Evolutionary conservation across 2,329 filamentous ascomycete species (phyloP).

Genomic region (Elsinoe necatrix): DNA sequence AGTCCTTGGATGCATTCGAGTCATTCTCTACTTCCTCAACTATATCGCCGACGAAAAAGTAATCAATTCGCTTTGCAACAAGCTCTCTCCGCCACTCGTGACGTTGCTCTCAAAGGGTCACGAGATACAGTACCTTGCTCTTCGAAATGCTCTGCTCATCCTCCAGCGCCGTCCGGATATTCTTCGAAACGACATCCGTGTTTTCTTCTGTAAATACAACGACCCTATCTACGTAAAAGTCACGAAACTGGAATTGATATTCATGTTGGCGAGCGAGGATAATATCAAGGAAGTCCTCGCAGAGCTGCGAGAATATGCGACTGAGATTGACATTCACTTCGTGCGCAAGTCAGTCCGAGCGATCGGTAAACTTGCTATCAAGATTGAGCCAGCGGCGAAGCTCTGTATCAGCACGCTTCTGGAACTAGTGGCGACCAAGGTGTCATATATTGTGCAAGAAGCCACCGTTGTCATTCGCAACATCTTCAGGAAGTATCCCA

Average conservation of each 20-base stretch:
- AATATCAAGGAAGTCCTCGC: conserved; percentile 95
- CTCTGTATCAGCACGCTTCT: conserved; percentile 88
- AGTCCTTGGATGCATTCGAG: conserved; percentile 89
- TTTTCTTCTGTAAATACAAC: conserved; percentile 99
- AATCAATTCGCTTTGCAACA: conserved; percentile 76
- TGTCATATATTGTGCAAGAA: conserved; percentile 98
- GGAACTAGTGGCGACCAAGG: conserved; percentile 92
- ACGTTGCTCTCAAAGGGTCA: conserved; percentile 92
- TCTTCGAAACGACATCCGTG: conserved; percentile 87
- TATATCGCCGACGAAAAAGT: conserved; percentile 91
- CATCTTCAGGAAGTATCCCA: conserved; percentile 98
- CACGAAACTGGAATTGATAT: conserved; percentile 95
- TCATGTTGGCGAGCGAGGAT: conserved; percentile 92
- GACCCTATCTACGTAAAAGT: conserved; percentile 99
- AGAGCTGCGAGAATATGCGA: conserved; percentile 84
- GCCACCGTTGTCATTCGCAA: conserved; percentile 97
- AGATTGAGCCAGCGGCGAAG: conserved; percentile 88
- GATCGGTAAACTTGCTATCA: conserved; percentile 96
- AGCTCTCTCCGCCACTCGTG: conserved; percentile 88
- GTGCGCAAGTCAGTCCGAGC: conserved; percentile 95
- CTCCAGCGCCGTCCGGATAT: conserved; percentile 89
- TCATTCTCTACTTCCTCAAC: conserved; percentile 97
- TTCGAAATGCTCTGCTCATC: conserved; percentile 89
- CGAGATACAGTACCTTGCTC: conserved; percentile 94
- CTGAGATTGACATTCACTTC: conserved; percentile 97